Percentiles rank a stretch among this genome's conserved stretches.
These are phyloP conservation scores for Saccharomycopsis oosterbeekiorum DNA, from an alignment of 805 yeast genomes.

Conservation along the genomic window DNA sequence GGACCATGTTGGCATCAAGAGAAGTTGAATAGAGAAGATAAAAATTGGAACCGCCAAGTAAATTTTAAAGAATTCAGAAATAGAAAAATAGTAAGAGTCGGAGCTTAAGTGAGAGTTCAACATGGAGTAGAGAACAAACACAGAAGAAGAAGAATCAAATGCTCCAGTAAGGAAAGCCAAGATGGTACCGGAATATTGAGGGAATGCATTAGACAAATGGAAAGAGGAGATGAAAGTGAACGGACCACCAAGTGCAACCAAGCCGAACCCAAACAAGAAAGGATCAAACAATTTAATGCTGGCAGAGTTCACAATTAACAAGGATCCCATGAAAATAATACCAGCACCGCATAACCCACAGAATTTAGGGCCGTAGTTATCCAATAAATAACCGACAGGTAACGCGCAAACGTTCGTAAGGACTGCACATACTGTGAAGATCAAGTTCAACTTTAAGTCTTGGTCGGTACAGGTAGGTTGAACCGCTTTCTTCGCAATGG, in stretches of 20 bases:
- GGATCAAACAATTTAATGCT: slow-evolving; percentile 38
- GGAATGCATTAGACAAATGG: slow-evolving; percentile 83
- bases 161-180: slow-evolving; percentile 84
- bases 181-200: slow-evolving; percentile 68
- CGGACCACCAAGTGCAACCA: slow-evolving; percentile 86
- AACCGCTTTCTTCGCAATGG: neutral
- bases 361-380: slow-evolving; percentile 71
- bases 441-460: slow-evolving; percentile 68
- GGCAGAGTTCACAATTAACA: slow-evolving; percentile 33
- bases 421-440: slow-evolving; percentile 83
- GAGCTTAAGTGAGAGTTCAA: slow-evolving; percentile 30
- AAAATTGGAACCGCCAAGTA: slow-evolving; percentile 72
- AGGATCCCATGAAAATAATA: slow-evolving; percentile 48
- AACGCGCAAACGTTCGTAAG: slow-evolving; percentile 77
- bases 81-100: slow-evolving; percentile 31
- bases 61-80: slow-evolving; percentile 46
- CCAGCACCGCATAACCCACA: slow-evolving; percentile 68
- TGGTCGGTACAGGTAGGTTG: slow-evolving; percentile 51
- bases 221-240: slow-evolving; percentile 85
- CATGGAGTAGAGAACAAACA: slow-evolving; percentile 68
- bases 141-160: slow-evolving; percentile 85
- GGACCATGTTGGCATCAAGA: slow-evolving; percentile 73
- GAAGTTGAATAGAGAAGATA: slow-evolving; percentile 60
- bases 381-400: slow-evolving; percentile 73
- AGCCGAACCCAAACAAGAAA: slow-evolving; percentile 62